A percentile compares a stretch with the other conserved stretches of the same genome.
These are phyloP conservation scores for Xylariales sp. DNA, from an alignment of 2,329 filamentous ascomycete species.

Conservation along the genomic window DNA sequence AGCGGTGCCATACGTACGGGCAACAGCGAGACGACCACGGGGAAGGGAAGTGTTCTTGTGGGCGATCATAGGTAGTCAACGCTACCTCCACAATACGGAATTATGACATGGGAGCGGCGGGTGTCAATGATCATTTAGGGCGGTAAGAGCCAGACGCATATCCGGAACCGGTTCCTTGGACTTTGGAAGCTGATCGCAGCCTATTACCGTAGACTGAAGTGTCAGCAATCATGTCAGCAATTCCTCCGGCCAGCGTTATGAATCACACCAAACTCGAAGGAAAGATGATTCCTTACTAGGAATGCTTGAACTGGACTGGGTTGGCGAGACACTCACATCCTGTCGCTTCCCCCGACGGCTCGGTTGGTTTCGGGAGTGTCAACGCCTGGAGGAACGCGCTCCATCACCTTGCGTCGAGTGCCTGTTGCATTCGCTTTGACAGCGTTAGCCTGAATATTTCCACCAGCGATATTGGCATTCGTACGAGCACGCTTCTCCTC, in stretches of 20 bases:
- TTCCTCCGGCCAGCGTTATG: slow-evolving; percentile 80
- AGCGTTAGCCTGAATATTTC: slow-evolving; percentile 68
- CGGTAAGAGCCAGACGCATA: slow-evolving; percentile 57
- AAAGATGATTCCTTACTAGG: slow-evolving; percentile 89
- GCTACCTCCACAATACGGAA: slow-evolving; percentile 44
- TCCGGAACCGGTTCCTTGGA: slow-evolving; percentile 59
- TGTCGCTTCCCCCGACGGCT: slow-evolving; percentile 83
- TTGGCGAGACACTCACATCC: slow-evolving; percentile 89
- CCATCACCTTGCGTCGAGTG: slow-evolving; percentile 87
- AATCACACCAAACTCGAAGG: slow-evolving; percentile 86
- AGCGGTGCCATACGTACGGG: slow-evolving; percentile 41
- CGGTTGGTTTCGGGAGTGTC: slow-evolving; percentile 79
- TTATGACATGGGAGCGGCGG: slow-evolving; percentile 41
- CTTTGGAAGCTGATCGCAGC: slow-evolving; percentile 85
- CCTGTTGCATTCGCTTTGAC: slow-evolving; percentile 78
- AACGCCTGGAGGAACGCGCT: slow-evolving; percentile 69
- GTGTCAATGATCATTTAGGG: slow-evolving; percentile 55
- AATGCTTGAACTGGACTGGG: slow-evolving; percentile 68
- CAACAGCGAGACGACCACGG: slow-evolving; percentile 42
- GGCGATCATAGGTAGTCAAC: slow-evolving; percentile 38
- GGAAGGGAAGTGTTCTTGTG: slow-evolving; percentile 40
- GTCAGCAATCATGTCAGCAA: slow-evolving; percentile 83
- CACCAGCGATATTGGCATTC: slow-evolving; percentile 72
- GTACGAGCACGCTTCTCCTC: slow-evolving; percentile 82
- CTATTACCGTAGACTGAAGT: slow-evolving; percentile 84